These are phyloP conservation scores for Penicillium bialowiezense DNA, from an alignment of 495 filamentous ascomycete species.

Conservation along the genomic window DNA sequence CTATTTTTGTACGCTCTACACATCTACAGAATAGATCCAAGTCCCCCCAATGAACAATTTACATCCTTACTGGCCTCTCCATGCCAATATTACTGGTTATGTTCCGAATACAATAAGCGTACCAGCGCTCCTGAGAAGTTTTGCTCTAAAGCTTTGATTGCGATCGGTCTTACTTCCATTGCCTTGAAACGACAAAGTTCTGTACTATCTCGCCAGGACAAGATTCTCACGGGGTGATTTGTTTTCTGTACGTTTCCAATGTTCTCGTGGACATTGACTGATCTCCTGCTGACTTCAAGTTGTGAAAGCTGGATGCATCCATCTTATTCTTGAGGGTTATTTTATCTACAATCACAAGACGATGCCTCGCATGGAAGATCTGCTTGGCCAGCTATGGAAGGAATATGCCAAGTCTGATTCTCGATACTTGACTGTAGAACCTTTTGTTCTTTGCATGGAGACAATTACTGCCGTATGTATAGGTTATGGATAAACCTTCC, in stretches of 20 bases:
- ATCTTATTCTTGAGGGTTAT: conserved; percentile 6
- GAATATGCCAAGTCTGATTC: conserved; percentile 4
- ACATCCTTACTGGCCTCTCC: background rate
- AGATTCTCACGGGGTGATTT: background rate
- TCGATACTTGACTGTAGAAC: conserved; percentile 1
- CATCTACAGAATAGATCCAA: too few species aligned
- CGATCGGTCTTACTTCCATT: background rate
- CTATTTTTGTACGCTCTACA: too few species aligned
- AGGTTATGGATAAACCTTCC: too few species aligned
- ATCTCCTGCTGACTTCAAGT: background rate
- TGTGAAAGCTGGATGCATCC: conserved; percentile 2
- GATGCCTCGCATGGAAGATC: background rate
- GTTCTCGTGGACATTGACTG: background rate
- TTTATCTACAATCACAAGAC: conserved; percentile 2
- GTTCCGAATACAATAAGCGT: background rate
- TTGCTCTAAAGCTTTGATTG: background rate
- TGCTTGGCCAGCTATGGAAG: conserved; percentile 6
- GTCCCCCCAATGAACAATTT: too few species aligned
- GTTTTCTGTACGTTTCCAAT: background rate
- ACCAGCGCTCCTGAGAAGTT: background rate
- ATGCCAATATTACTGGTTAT: background rate
- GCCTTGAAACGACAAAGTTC: background rate
- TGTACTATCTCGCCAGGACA: background rate
- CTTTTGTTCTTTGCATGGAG: conserved; percentile 5
- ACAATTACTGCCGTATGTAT: conserved; percentile 1